Conservation (phyloP, 1,284 basidiomycete species). For the Boletellus dicymbophilus region DNA sequence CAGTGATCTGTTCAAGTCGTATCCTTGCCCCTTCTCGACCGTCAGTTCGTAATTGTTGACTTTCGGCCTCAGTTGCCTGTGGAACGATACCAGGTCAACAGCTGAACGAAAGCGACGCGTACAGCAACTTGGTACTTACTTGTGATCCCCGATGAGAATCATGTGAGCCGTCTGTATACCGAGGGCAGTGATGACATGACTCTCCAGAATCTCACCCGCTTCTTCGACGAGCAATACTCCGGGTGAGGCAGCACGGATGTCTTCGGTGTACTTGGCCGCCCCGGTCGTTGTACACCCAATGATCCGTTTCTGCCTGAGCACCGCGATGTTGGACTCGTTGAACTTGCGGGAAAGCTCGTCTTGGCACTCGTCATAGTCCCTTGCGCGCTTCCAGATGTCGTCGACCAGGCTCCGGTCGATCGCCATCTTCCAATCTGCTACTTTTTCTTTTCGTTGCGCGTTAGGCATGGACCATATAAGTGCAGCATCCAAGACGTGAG, state of each 20-base stretch:
- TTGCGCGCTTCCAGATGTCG: constrained; percentile 36
- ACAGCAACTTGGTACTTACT: constrained; percentile 47
- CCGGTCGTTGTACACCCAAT: constrained; percentile 69
- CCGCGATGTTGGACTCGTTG: constrained; percentile 33
- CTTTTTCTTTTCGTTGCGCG: constrained; percentile 31
- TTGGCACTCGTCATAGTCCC: constrained; percentile 43
- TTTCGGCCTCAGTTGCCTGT: constrained; percentile 68
- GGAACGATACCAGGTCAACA: not conserved
- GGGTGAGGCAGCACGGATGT: constrained; percentile 46
- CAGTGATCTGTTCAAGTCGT: constrained; percentile 61
- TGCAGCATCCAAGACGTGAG: constrained; percentile 25
- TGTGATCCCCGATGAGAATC: constrained; percentile 70
- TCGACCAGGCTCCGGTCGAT: constrained; percentile 40
- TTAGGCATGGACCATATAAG: constrained; percentile 47
- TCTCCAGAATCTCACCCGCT: constrained; percentile 70
- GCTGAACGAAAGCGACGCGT: not conserved
- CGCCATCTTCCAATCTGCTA: constrained; percentile 41
- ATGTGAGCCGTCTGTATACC: constrained; percentile 47
- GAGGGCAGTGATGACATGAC: constrained; percentile 61
- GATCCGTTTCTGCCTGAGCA: constrained; percentile 49
- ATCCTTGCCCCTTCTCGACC: constrained; percentile 63
- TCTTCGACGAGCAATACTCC: constrained; percentile 65
- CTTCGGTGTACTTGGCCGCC: constrained; percentile 57
- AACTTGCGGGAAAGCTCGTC: constrained; percentile 40
- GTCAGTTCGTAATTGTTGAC: constrained; percentile 65